These are phyloP conservation scores for Veloporphyrellus conicus DNA, from an alignment of 1,284 basidiomycete genomes.

Conservation along the genomic window DNA sequence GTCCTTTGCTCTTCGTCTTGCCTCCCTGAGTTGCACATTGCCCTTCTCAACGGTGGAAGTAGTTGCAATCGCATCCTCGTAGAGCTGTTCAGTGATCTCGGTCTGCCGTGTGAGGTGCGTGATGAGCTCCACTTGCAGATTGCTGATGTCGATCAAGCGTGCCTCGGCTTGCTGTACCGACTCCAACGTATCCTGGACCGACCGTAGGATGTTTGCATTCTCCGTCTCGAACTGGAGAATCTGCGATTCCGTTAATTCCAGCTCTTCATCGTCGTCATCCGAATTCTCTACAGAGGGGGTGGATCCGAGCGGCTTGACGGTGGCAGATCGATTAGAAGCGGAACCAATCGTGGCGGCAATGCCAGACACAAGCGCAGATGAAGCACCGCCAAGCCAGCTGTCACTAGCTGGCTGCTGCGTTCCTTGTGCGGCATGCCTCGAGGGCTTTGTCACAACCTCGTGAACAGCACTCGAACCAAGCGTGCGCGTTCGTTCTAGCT, in stretches of 20 bases:
- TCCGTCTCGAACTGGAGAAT: constrained; percentile 89
- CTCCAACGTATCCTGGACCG: constrained; percentile 77
- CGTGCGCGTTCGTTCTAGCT: constrained; percentile 72
- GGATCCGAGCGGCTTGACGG: constrained; percentile 23
- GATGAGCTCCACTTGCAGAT: constrained; percentile 84
- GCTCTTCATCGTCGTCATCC: constrained; percentile 66
- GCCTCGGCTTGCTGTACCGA: constrained; percentile 87
- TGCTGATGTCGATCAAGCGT: constrained; percentile 83
- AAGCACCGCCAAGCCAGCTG: constrained; percentile 64
- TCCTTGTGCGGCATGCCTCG: constrained; percentile 19
- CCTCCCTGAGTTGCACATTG: constrained; percentile 81
- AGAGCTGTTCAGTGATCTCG: constrained; percentile 84
- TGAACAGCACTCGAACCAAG: constrained; percentile 69
- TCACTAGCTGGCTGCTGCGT: constrained; percentile 30
- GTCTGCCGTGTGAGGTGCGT: constrained; percentile 82
- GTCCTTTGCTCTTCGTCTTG: constrained; percentile 75
- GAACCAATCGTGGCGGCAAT: constrained; percentile 64
- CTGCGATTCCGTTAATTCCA: constrained; percentile 76
- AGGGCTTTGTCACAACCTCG: constrained; percentile 47
- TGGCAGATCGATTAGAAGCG: constrained; percentile 31
- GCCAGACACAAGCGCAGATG: constrained; percentile 51
- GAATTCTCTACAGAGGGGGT: constrained; percentile 41
- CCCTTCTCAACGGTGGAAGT: constrained; percentile 82
- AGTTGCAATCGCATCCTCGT: constrained; percentile 83
- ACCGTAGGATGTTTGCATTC: constrained; percentile 78